These are phyloP conservation scores for Trichosporon sp. DNA, from an alignment of 1,284 basidiomycete species.

Conservation along the genomic window DNA sequence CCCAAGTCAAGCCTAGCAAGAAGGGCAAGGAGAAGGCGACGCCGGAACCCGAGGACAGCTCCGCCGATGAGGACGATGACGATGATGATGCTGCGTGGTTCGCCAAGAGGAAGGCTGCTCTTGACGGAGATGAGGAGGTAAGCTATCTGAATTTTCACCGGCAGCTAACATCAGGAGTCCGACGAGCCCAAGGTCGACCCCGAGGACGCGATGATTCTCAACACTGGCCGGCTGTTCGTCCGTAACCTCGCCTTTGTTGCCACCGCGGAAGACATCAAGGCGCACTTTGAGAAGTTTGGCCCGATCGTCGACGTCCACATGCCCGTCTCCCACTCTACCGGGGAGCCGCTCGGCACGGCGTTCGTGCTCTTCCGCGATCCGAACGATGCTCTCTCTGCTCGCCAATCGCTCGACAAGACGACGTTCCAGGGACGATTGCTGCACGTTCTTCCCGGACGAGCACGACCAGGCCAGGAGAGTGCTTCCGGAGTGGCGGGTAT, in stretches of 20 bases:
- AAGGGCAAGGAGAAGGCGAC: constrained; percentile 60
- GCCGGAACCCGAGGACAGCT: constrained; percentile 6
- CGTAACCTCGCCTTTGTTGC: constrained; percentile 88
- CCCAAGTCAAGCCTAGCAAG: constrained; percentile 56
- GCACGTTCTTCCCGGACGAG: constrained; percentile 76
- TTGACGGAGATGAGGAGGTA: constrained; percentile 35
- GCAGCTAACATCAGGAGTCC: constrained; percentile 9
- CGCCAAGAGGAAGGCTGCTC: constrained; percentile 58
- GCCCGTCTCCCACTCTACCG: constrained; percentile 69
- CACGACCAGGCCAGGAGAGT: constrained; percentile 64
- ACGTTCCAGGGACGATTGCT: constrained; percentile 90
- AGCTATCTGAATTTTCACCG: not conserved
- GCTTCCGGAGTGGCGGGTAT: constrained; percentile 58
- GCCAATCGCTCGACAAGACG: constrained; percentile 74
- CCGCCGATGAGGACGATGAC: constrained; percentile 22
- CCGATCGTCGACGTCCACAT: constrained; percentile 79
- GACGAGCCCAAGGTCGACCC: constrained; percentile 41
- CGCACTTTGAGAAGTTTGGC: constrained; percentile 73
- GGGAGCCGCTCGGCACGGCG: constrained; percentile 70
- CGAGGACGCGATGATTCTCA: constrained; percentile 67
- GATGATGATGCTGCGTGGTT: constrained; percentile 63
- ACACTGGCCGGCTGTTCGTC: constrained; percentile 81
- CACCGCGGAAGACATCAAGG: constrained; percentile 69
- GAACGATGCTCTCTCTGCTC: constrained; percentile 72
- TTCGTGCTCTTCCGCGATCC: constrained; percentile 77